Conservation (phyloP, 768 basidiomycete genomes). For the Lyophyllum atratum region DNA sequence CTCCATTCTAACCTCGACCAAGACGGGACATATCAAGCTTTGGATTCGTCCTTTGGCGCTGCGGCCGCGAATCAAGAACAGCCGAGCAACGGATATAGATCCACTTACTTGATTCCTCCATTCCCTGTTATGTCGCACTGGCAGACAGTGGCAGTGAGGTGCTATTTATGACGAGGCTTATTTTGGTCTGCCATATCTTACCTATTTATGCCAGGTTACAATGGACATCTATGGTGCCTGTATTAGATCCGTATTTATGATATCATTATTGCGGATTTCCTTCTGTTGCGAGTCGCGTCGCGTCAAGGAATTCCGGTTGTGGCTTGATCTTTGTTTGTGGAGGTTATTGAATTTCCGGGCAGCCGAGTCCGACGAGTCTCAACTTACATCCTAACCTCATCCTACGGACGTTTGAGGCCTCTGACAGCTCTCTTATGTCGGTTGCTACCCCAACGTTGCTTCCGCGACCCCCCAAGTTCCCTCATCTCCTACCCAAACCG, state of each 20-base stretch:
- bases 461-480: constrained; percentile 62
- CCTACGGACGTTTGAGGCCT: too few species aligned
- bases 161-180: not conserved
- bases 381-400: too few species aligned
- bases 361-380: too few species aligned
- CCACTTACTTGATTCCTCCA: constrained; percentile 6
- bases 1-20: constrained; percentile 77
- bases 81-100: constrained; percentile 15
- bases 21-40: constrained; percentile 74
- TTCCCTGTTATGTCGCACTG: not conserved
- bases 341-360: too few species aligned
- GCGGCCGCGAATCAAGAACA: constrained; percentile 30
- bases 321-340: not conserved
- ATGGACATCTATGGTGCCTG: not conserved
- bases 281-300: not conserved
- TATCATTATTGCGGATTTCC: not conserved
- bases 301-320: not conserved
- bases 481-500: constrained; percentile 63
- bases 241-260: not conserved
- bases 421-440: too few species aligned
- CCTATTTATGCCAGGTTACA: not conserved
- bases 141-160: not conserved
- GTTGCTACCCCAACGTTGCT: constrained; percentile 72
- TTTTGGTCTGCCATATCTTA: not conserved
- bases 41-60: constrained; percentile 79